A percentile compares a stretch with the other conserved stretches of the same genome.
These are phyloP conservation scores for Gracilaria vermiculophylla DNA, from an alignment of 23 red algal genomes.

Conservation along the genomic window DNA sequence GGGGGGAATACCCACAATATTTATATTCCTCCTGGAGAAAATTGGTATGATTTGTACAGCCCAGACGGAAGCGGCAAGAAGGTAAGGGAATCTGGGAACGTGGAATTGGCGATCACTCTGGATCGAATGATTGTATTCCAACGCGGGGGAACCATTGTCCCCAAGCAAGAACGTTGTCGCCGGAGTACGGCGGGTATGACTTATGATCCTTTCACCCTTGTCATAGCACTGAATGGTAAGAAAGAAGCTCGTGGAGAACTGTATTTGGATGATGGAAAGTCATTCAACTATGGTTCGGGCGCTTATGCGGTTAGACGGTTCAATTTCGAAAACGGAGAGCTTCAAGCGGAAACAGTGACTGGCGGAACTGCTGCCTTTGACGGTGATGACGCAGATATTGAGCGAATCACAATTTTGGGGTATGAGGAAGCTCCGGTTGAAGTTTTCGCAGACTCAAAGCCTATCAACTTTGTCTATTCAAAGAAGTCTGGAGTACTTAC, in stretches of 20 bases:
- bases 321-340: constrained; percentile 21
- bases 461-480: constrained; percentile 20
- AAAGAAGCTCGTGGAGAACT: constrained; percentile 67
- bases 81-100: neutral
- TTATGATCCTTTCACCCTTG: constrained; percentile 79
- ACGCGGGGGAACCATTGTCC: constrained; percentile 82
- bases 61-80: constrained; percentile 25
- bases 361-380: constrained; percentile 24
- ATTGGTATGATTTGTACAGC: constrained; percentile 78
- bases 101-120: constrained; percentile 25
- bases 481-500: constrained; percentile 22
- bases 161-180: constrained; percentile 72
- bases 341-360: constrained; percentile 29
- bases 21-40: constrained; percentile 53
- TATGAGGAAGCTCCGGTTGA: constrained; percentile 20
- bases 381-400: constrained; percentile 34
- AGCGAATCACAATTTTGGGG: constrained; percentile 56
- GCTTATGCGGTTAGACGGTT: constrained; percentile 46
- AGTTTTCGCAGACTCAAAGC: neutral
- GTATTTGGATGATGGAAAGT: constrained; percentile 86
- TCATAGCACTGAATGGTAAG: constrained; percentile 66
- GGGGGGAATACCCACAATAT: constrained; percentile 27
- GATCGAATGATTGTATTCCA: constrained; percentile 76
- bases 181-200: constrained; percentile 63
- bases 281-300: constrained; percentile 69